Evolutionary conservation across 306 rosid species (phyloP), one percentile per base, ranked within the genome.

Genomic region (Crotalaria pallida): DNA sequence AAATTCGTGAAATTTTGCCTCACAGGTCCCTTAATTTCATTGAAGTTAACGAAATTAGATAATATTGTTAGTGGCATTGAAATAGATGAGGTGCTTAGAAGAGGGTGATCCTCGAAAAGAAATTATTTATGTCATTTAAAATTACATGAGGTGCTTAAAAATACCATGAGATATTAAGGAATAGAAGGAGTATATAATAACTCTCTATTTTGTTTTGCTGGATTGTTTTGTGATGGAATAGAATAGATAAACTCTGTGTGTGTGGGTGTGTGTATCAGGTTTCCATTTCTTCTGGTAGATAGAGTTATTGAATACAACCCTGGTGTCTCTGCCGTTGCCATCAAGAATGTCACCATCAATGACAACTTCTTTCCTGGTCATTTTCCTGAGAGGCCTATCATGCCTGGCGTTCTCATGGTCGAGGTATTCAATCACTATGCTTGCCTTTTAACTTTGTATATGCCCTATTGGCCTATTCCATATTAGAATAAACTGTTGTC

Each of bases 361-460:
- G 99, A 94, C 48, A 88, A 87, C 76, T 94, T 88, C 72, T 94
- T 94, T 74, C 92, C 96, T n/a, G 99, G 99, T 21, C 99, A 94
- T 80, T 94, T 94, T 64, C 99, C 97, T 0, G 99, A 86, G 66
- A 87, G 95, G 68, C 99, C 99, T 2, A 94, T 91, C 48, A 91
- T 94, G 96, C 98, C 98, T 45, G 96, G 98, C 61, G 98, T 92
- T 84, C 96, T 92, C 56, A 86, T 88, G 91, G 79, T 92, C 76
- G 98, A 92, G 98, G 98, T 92, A 31, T 6, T 31, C n/a, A 76
- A 41, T 23, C 4, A 62, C 24, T 10, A 2, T 29, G 7, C 21
- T 41, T 26, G n/a, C 23, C 38, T 3, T 34, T n/a, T 41, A 3
- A 3, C 3, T 40, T 40, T 10, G 10, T 7, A 23, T 7, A 10